Percentiles rank a stretch among this genome's conserved stretches.
Evolutionary conservation across 139 green algal species (phyloP).

Genomic region (Microglena sp.): DNA sequence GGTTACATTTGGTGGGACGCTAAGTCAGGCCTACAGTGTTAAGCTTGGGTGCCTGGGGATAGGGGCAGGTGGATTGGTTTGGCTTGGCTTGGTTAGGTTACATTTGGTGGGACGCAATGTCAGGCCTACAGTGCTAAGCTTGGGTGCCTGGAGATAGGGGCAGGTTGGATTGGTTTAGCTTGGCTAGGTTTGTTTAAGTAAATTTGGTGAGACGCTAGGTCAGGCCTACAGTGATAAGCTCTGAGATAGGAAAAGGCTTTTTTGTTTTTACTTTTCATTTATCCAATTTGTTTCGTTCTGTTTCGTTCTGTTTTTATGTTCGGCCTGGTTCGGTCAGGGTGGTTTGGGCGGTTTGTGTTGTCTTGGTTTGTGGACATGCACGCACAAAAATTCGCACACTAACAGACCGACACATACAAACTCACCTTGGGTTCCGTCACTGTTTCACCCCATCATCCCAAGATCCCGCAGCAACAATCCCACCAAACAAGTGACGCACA

Average conservation of each 20-base stretch:
- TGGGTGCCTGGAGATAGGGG: neutral
- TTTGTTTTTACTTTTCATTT: too few species aligned
- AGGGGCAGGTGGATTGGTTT: neutral
- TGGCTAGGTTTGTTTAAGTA: neutral
- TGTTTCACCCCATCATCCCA: neutral
- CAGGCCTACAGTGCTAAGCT: neutral
- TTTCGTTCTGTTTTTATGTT: too few species aligned
- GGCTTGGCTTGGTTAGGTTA: neutral
- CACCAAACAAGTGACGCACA: too few species aligned
- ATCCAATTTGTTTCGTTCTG: too few species aligned
- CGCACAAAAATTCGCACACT: too few species aligned
- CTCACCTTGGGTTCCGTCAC: neutral
- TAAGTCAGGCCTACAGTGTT: neutral
- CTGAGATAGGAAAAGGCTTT: neutral
- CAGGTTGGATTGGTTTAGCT: too few species aligned
- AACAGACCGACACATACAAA: too few species aligned
- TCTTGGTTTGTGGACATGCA: too few species aligned
- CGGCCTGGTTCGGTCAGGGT: neutral
- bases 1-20: neutral
- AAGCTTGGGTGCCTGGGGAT: neutral
- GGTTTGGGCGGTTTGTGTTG: too few species aligned
- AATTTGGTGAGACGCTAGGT: neutral
- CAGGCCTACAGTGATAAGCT: neutral
- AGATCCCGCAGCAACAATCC: too few species aligned
- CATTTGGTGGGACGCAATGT: neutral